A percentile compares a stretch with the other conserved stretches of the same genome.
These are phyloP conservation scores for Solanum medicagineum DNA, from an alignment of 257 asterid genomes.

Conservation along the genomic window DNA sequence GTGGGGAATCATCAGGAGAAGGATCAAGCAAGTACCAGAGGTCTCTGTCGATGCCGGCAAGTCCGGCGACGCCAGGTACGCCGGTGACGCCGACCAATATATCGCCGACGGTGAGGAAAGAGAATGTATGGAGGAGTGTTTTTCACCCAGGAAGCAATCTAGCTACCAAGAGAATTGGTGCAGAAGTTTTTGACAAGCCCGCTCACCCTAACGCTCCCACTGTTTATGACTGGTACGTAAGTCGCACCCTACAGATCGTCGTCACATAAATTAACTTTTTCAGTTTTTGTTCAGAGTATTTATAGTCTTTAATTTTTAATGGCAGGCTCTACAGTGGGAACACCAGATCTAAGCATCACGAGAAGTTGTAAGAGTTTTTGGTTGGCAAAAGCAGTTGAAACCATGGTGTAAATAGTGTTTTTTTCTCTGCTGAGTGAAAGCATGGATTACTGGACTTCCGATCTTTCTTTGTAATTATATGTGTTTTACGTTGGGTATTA, in stretches of 20 bases:
- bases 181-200: conserved; percentile 73
- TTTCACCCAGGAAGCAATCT: conserved; percentile 90
- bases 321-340: conserved; percentile 92
- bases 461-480: neutral
- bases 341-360: conserved; percentile 71
- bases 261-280: neutral
- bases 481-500: neutral
- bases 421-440: neutral
- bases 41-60: conserved; percentile 52
- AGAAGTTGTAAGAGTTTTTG: neutral
- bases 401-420: conserved; percentile 23
- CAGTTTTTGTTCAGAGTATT: neutral
- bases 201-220: conserved; percentile 74
- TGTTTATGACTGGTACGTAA: conserved; percentile 92
- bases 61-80: conserved; percentile 41
- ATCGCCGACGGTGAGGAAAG: conserved; percentile 47
- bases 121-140: conserved; percentile 96
- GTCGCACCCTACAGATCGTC: neutral
- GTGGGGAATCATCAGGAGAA: conserved; percentile 26
- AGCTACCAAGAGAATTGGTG: conserved; percentile 60
- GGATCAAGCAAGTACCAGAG: conserved; percentile 34
- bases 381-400: neutral
- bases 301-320: neutral
- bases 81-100: conserved; percentile 48
- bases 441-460: neutral